Base-by-base conservation (phyloP, 163 green algal genomes). In the Chlorella variabilis region DNA sequence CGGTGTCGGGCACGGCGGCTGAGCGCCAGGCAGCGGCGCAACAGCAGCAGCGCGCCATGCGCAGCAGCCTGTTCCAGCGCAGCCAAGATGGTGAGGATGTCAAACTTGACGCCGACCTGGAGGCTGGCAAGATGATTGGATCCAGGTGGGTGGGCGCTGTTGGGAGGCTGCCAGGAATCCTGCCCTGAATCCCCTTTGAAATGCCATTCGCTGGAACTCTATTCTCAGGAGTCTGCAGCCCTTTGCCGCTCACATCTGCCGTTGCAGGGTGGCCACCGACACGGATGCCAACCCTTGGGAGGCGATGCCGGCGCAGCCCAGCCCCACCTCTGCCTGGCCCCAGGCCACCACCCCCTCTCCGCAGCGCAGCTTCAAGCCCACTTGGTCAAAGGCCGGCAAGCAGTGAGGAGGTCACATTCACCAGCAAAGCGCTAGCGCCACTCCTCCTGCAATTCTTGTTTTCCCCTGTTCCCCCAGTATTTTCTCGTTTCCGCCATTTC, bases 311-410 rank as follows among this genome's bases (percentile, higher is more conserved):
- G n/a, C 54, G 25, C 71, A 79, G 27, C 71, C 74, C 20, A 59
- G 45, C 29, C 36, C 74, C 33, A 63, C 54, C 23, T 56, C 71
- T 9, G 80, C 80, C 21, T 85, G 80, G 80, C 51, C 49, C 3
- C 7, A 39, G 18, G 49, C 49, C 25, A 6, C 18, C 59, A 71
- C 59, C 0, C 34, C 71, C 3, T 17, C 71, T 0, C 23, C 42
- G 18, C 71, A 69, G 48, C 61, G 42, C 61, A 66, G 23, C 48
- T 81, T 85, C 71, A 81, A 81, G 36, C 71, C 71, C 39, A 77
- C 27, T 21, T 85, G 80, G 80, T 63, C 25, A 13, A 59, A 42
- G 58, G 59, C 62, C 2, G 75, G 75, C 29, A 81, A 81, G 75
- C 13, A 34, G 27, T 58, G 38, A 13, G 23, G 9, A 62, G 9